These are phyloP conservation scores for Zanthoxylum bungeanum DNA, from an alignment of 345 rosid species.

Conservation along the genomic window DNA sequence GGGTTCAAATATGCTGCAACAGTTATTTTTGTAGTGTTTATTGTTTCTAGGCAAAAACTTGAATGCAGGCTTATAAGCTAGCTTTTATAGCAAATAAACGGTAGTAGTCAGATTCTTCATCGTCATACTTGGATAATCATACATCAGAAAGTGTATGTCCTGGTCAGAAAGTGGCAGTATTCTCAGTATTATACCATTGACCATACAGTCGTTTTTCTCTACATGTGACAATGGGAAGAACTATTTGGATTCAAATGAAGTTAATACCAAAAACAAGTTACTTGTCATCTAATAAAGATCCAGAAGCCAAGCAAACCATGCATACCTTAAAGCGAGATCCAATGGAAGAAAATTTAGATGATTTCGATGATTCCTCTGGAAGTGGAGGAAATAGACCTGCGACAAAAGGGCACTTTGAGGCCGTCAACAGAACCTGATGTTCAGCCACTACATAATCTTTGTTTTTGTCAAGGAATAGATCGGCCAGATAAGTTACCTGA, in stretches of 20 bases:
- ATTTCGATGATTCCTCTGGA: constrained; percentile 86
- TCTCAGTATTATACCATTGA: background rate
- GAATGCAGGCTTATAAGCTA: background rate
- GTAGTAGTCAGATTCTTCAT: background rate
- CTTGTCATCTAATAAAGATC: background rate
- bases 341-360: constrained; percentile 96
- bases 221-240: background rate
- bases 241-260: constrained; percentile 4
- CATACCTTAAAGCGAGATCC: constrained; percentile 97
- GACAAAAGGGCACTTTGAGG: constrained; percentile 76
- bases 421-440: constrained; percentile 89
- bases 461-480: constrained; percentile 94
- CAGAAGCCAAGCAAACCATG: constrained; percentile 2
- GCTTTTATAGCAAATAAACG: background rate
- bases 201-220: background rate
- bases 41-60: background rate
- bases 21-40: background rate
- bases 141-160: background rate
- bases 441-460: constrained; percentile 99
- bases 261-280: background rate
- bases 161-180: background rate
- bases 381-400: constrained; percentile 82
- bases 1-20: background rate
- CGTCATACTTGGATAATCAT: background rate
- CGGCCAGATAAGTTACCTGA: constrained; percentile 91